These are phyloP conservation scores for Acacia confusa DNA, from an alignment of 306 rosid genomes.

Conservation along the genomic window DNA sequence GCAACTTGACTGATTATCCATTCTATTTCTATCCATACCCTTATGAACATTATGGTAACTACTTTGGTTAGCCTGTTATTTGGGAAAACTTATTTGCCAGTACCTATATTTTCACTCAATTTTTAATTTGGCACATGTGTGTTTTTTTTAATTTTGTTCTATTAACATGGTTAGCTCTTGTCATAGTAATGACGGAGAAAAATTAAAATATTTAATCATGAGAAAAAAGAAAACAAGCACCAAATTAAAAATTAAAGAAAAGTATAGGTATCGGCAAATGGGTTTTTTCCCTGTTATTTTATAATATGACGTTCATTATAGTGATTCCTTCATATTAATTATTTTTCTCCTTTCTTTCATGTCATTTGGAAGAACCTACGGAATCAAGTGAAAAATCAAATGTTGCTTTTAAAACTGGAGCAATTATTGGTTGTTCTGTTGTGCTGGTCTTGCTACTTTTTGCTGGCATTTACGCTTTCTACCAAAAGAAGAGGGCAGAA, in stretches of 20 bases:
- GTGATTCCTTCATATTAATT: background rate
- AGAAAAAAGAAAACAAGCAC: too few relatives aligned
- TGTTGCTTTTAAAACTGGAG: slow-evolving; percentile 42
- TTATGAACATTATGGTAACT: background rate
- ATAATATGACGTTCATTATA: background rate
- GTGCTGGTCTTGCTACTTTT: slow-evolving; percentile 43
- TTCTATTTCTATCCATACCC: slow-evolving; percentile 16
- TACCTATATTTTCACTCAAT: too few relatives aligned
- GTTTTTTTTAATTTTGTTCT: too few relatives aligned
- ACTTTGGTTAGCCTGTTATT: slow-evolving; percentile 13
- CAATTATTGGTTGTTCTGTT: slow-evolving; percentile 47
- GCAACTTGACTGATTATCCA: slow-evolving; percentile 38
- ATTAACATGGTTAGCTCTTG: too few relatives aligned
- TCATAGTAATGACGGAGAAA: too few relatives aligned
- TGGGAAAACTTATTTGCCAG: too few relatives aligned
- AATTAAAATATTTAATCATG: too few relatives aligned
- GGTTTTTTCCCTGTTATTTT: background rate
- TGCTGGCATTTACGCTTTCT: slow-evolving; percentile 52
- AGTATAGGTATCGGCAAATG: too few relatives aligned
- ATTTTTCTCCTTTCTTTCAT: background rate
- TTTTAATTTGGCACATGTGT: too few relatives aligned
- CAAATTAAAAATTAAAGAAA: too few relatives aligned
- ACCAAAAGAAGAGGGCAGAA: slow-evolving; percentile 49
- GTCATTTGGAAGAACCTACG: background rate
- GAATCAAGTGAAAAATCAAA: slow-evolving; percentile 28